Base-by-base conservation (phyloP, 257 asterid genomes). In the Solanum sparsipilum region DNA sequence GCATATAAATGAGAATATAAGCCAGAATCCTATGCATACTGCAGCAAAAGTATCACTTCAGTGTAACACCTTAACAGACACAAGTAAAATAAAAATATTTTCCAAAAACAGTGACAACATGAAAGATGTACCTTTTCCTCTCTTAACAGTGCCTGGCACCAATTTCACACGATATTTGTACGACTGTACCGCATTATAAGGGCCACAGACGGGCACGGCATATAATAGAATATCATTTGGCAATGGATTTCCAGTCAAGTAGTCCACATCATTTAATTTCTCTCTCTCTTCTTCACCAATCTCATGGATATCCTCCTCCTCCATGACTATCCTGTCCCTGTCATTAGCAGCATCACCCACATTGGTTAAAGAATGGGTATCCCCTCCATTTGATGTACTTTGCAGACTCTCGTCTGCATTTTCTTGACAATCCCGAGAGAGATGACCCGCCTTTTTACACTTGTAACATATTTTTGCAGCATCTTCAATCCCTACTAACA, bases 221-320 rank as follows among this genome's bases (percentile, higher is more conserved):
- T 96, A 97, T 88, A 97, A 72, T 46, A 97, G 88, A 67, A 95
- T 94, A 87, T 97, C 99, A 90, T 88, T 92, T 13, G 93, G 92
- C 84, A 94, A 83, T 31, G 99, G 99, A 88, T 87, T 96, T 91
- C 99, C 99, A 31, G 99, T 97, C 91, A 97, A 93, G 90, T 95
- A 97, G 91, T 97, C 99, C 85, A 93, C 95, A 73, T 97, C 99
- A 48, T 93, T 95, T 81, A 96, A 90, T 90, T 96, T 96, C 88
- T 85, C 98, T 88, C 90, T 97, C 94, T 97, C 99, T 89, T 97
- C 99, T 93, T 96, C 99, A 75, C 98, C 98, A 35, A 97, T 97
- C 94, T 97, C 99, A 41, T 96, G 93, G 89, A 97, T 93, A 89
- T 97, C 99, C 60, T 96, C 99, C 91, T 97, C 99, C 89, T 96